A percentile compares a stretch with the other conserved stretches of the same genome.
Conservation (phyloP, 176 grass and related monocot species). For the Zea luxurians region DNA sequence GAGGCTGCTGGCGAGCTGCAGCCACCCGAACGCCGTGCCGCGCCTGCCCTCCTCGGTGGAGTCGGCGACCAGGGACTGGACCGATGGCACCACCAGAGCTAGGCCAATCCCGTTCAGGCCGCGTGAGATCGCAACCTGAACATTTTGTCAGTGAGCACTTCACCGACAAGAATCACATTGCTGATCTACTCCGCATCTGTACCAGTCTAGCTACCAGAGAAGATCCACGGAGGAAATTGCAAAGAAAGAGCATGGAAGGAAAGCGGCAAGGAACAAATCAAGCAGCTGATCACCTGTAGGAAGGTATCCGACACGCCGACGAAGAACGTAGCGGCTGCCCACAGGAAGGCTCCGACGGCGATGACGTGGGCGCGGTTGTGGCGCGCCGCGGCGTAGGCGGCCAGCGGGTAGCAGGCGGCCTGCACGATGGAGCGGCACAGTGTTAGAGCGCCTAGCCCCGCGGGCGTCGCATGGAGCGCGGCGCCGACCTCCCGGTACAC, state of each 20-base stretch:
- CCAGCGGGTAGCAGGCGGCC: constrained; percentile 60
- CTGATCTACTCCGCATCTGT: not conserved
- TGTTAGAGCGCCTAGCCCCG: constrained; percentile 61
- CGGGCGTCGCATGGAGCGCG: constrained; percentile 52
- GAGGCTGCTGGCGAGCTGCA: constrained; percentile 63
- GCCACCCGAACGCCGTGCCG: constrained; percentile 82
- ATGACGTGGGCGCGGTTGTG: constrained; percentile 58
- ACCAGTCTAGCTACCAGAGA: not conserved
- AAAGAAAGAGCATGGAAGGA: not conserved
- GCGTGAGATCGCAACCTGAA: constrained; percentile 72
- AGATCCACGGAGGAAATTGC: not conserved
- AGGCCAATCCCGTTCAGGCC: constrained; percentile 80
- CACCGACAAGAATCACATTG: not conserved
- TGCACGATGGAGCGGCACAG: constrained; percentile 64
- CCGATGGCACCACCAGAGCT: constrained; percentile 69
- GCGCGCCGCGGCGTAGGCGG: constrained; percentile 53
- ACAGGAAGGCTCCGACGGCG: constrained; percentile 69
- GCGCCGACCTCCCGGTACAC: constrained; percentile 74
- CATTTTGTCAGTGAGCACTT: not conserved
- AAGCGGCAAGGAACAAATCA: not conserved
- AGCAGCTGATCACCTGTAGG: constrained; percentile 39
- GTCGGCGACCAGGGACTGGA: constrained; percentile 81
- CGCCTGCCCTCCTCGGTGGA: constrained; percentile 67
- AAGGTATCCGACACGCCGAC: constrained; percentile 61
- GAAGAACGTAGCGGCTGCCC: constrained; percentile 63